phyloP scores from a whole-genome alignment of 495 filamentous ascomycete genomes.

The Parathielavia appendiculata region DNA sequence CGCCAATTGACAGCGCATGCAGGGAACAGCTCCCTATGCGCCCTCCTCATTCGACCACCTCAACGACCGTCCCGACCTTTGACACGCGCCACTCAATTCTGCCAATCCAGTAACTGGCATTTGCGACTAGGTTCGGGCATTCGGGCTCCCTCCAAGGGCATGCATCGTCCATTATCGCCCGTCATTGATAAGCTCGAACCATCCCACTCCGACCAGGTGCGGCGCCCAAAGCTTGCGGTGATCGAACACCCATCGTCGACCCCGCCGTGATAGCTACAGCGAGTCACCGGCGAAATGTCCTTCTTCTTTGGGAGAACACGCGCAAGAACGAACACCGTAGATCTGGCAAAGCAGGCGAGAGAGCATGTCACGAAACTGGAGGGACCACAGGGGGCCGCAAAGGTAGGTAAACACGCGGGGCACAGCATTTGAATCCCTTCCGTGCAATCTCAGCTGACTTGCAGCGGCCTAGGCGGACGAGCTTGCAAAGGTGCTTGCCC shows the following conservation, averaged over 20 bases:
- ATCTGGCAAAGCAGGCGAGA: conserved; percentile 49
- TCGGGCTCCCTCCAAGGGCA: conserved; percentile 13
- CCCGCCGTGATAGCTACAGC: not conserved
- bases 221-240: not conserved
- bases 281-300: conserved; percentile 55
- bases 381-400: conserved; percentile 45
- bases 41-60: too few species aligned
- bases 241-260: too few species aligned
- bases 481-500: conserved; percentile 66
- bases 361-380: conserved; percentile 53
- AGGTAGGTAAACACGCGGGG: conserved; percentile 40
- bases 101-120: conserved; percentile 7
- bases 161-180: not conserved
- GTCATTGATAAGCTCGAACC: conserved; percentile 3
- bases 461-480: conserved; percentile 40
- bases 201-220: not conserved
- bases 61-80: not conserved
- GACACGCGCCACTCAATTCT: not conserved
- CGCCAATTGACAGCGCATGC: too few species aligned
- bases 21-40: not conserved
- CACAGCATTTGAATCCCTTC: not conserved
- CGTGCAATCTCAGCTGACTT: conserved; percentile 6
- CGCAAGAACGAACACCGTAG: conserved; percentile 49
- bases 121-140: conserved; percentile 6
- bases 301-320: conserved; percentile 82